Conservation (phyloP, 176 grass and related monocot genomes). For the Aegilops umbellulata region DNA sequence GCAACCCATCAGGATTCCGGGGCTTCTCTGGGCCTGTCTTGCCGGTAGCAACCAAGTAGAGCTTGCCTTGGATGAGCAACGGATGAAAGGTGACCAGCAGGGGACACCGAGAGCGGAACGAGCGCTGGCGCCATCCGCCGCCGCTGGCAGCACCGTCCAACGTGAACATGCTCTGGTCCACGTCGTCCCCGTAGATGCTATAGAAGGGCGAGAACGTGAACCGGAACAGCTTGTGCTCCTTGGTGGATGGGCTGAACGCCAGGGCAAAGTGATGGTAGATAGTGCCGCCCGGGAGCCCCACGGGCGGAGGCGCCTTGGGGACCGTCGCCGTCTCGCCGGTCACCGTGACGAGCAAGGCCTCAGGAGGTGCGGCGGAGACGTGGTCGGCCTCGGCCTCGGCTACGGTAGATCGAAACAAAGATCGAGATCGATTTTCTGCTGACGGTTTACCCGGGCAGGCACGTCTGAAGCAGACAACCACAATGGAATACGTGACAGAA, state of each 20-base stretch:
- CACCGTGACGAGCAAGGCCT: background rate
- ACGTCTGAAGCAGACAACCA: too few species aligned
- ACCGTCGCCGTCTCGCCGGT: background rate
- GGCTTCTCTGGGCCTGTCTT: rapidly evolving
- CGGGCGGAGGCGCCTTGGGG: background rate
- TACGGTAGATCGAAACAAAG: too few species aligned
- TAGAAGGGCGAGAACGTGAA: background rate
- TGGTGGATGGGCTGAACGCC: background rate
- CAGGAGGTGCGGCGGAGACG: too few species aligned
- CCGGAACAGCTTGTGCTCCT: background rate
- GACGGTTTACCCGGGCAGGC: too few species aligned
- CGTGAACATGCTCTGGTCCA: background rate
- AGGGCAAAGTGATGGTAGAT: background rate
- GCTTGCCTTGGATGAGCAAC: background rate
- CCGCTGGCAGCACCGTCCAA: background rate
- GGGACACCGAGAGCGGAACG: background rate
- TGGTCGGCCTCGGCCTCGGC: too few species aligned
- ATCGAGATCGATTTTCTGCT: too few species aligned
- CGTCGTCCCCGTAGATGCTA: background rate
- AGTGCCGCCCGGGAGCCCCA: background rate
- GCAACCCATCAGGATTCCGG: background rate
- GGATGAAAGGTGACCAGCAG: too few species aligned
- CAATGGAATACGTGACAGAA: too few species aligned
- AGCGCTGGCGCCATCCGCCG: background rate
- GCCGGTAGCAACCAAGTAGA: background rate